Evolutionary conservation across 2,329 filamentous ascomycete species (phyloP).

Genomic region (Colletotrichum acutatum): DNA sequence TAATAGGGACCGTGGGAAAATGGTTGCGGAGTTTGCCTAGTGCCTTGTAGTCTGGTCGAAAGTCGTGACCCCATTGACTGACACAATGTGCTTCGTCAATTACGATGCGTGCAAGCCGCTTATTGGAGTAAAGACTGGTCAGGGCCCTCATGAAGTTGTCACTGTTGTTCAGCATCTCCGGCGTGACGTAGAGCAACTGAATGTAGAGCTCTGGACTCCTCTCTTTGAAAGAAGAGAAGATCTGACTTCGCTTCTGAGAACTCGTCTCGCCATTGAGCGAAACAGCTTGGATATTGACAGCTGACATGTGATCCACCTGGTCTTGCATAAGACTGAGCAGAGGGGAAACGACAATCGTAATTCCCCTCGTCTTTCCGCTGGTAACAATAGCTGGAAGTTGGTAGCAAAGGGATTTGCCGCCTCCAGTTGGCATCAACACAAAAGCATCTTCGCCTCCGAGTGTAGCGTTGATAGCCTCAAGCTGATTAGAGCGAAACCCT

Average conservation of each 20-base stretch:
- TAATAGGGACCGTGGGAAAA: slow-evolving; percentile 85
- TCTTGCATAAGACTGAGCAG: slow-evolving; percentile 97
- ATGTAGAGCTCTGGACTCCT: slow-evolving; percentile 78
- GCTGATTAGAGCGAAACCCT: slow-evolving; percentile 89
- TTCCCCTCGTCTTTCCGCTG: slow-evolving; percentile 82
- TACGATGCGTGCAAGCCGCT: slow-evolving; percentile 87
- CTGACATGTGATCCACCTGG: slow-evolving; percentile 85
- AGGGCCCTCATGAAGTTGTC: slow-evolving; percentile 73
- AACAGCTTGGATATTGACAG: slow-evolving; percentile 80
- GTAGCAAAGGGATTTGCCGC: slow-evolving; percentile 96
- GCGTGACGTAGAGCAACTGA: slow-evolving; percentile 93
- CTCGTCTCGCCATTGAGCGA: slow-evolving; percentile 83
- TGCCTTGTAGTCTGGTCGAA: slow-evolving; percentile 93
- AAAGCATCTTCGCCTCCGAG: slow-evolving; percentile 89
- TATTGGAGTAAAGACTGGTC: slow-evolving; percentile 72
- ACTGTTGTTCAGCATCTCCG: slow-evolving; percentile 95
- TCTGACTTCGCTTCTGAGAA: slow-evolving; percentile 68
- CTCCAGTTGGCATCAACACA: slow-evolving; percentile 96
- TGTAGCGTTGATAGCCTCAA: slow-evolving; percentile 96
- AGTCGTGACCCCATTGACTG: slow-evolving; percentile 99
- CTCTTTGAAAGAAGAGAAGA: slow-evolving; percentile 73
- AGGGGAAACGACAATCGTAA: slow-evolving; percentile 95
- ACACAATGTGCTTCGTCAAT: slow-evolving; percentile 99
- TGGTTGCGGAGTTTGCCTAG: slow-evolving; percentile 78
- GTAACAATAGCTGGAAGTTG: slow-evolving; percentile 89